Evolutionary conservation across 768 basidiomycete genomes (phyloP), one percentile per base, ranked within the genome.

Genomic region (Pleurotus cornucopiae): DNA sequence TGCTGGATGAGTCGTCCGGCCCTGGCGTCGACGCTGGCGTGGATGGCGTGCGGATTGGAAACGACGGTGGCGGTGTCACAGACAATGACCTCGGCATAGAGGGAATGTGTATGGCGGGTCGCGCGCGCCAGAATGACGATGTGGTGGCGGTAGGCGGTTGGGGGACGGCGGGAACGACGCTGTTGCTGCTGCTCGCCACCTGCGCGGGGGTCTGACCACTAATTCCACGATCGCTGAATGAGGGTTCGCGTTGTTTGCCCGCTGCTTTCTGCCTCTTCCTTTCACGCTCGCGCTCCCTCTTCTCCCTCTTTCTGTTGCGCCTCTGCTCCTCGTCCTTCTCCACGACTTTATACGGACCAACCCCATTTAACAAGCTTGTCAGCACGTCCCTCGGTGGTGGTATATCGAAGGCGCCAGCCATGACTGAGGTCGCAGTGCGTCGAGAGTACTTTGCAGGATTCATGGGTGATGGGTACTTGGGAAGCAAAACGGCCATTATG

Each of bases 321-420:
- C 78, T 76, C 43, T 72, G 62, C 66, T 82, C 80, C 59, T 85
- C 84, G 26, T 83, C 80, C 56, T 74, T 79, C 71, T 88, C 86
- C 23, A 84, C 79, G 13, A 71, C 77, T 58, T 81, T 78, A 69
- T 89, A 86, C 5, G 81, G 81, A 0, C 78, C 79, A 26, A 90
- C 85, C 49, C 89, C 88, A 64, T 91, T 91, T 64, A 91, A 73
- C 49, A 91, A 69, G 69, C 86, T 88, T 12, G 90, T 91, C 61
- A 92, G 76, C 60, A 87, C 88, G 71, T 91, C 89, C 66, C 90
- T 81, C 38, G 77, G 65, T 0, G 86, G 84, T 16, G 78, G 78
- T 4, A 76, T 67, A 73, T 91, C 90, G 68, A 89, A 90, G 66
- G 77, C 73, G 61, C 90, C 90, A 0, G 88, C 83, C 70, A 91